phyloP scores from a whole-genome alignment of 169 alveolate species.

The Plasmodium gaboni region DNA sequence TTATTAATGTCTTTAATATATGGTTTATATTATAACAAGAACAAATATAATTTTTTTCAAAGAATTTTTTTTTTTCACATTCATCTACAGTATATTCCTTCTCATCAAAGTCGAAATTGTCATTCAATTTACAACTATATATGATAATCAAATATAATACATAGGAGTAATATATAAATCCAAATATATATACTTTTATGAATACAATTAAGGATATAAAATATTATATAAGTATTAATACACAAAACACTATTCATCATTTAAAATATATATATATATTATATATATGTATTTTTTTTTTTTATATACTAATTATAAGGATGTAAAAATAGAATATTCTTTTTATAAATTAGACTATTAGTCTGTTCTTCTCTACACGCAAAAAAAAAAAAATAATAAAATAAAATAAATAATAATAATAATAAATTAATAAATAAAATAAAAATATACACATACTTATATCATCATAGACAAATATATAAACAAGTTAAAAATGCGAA shows the following conservation, averaged over 20 bases:
- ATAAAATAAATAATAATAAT: background rate
- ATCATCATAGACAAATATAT: background rate
- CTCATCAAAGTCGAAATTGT: conserved; percentile 50
- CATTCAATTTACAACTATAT: conserved; percentile 53
- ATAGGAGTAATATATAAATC: too few species aligned
- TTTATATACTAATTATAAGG: conserved; percentile 62
- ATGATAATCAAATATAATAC: background rate
- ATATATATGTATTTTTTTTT: background rate
- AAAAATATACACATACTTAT: background rate
- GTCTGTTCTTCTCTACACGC: conserved; percentile 29
- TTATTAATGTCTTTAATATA: conserved; percentile 61
- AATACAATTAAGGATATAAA: too few species aligned
- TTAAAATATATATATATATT: too few species aligned
- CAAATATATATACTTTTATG: too few species aligned
- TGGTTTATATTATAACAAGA: conserved; percentile 58
- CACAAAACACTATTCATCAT: too few species aligned
- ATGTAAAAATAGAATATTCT: conserved; percentile 45
- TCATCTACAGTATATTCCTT: conserved; percentile 35
- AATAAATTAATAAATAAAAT: background rate
- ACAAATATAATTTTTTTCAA: conserved; percentile 62
- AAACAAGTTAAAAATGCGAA: background rate
- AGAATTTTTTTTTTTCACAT: conserved; percentile 45
- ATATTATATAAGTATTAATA: too few species aligned
- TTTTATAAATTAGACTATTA: conserved; percentile 47
- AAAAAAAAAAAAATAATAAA: background rate